Evolutionary conservation across 441 rosid species (phyloP).

Genomic region (Erodium trifolium): DNA sequence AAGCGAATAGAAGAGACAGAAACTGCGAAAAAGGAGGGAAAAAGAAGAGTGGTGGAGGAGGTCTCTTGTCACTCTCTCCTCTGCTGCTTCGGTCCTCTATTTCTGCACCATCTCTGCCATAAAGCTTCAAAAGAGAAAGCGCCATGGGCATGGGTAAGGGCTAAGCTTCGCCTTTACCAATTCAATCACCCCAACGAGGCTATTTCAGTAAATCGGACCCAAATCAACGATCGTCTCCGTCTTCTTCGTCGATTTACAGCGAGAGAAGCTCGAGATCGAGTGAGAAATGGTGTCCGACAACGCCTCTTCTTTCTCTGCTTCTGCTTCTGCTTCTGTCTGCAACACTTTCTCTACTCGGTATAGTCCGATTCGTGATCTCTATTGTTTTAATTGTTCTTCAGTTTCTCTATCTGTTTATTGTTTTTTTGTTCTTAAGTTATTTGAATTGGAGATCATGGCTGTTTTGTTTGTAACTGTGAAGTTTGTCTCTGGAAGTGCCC

Average conservation of each 20-base stretch:
- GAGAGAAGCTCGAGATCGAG: background rate
- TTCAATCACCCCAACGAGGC: background rate
- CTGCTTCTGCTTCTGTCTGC: conserved; percentile 8
- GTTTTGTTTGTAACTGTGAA: no score
- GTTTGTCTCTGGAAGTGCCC: background rate
- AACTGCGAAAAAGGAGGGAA: no score
- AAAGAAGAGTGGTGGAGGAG: background rate
- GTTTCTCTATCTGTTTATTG: background rate
- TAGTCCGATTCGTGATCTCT: background rate
- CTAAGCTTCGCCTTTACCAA: background rate
- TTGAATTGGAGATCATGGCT: background rate
- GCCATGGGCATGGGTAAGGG: background rate
- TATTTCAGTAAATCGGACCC: background rate
- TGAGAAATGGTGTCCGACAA: conserved; percentile 33
- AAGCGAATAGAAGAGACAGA: background rate
- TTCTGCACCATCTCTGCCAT: background rate
- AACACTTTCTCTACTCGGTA: conserved; percentile 58
- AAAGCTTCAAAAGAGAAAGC: conserved; percentile 2
- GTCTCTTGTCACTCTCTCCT: background rate
- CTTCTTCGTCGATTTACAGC: background rate
- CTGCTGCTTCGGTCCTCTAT: background rate
- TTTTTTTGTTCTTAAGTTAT: background rate
- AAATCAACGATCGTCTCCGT: background rate
- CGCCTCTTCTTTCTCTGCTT: conserved; percentile 24
- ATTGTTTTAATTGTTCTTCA: background rate